Evolutionary conservation across 2,329 filamentous ascomycete genomes (phyloP).

Genomic region (Trichothecium sympodiale): DNA sequence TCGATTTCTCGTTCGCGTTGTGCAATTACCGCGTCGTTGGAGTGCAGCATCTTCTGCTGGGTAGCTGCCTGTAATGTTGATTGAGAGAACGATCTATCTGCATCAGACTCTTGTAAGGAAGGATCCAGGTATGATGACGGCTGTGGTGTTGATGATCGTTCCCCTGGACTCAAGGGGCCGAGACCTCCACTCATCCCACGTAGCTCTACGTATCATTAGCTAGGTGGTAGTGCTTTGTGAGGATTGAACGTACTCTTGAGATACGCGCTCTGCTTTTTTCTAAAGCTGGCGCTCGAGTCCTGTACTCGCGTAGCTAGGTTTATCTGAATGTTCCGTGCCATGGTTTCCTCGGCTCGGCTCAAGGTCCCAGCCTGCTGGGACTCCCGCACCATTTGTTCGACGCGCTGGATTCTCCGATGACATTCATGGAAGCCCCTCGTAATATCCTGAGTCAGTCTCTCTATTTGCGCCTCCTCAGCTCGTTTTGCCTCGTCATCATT

Average conservation of each 20-base stretch:
- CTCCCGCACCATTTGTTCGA: slow-evolving; percentile 80
- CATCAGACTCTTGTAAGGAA: slow-evolving; percentile 84
- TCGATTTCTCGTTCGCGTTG: slow-evolving; percentile 96
- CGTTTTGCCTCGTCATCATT: slow-evolving; percentile 87
- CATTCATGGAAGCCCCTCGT: slow-evolving; percentile 84
- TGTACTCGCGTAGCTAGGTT: slow-evolving; percentile 81
- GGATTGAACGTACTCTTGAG: slow-evolving; percentile 59
- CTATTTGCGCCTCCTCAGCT: slow-evolving; percentile 81
- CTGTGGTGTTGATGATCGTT: slow-evolving; percentile 41
- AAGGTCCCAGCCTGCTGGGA: slow-evolving; percentile 61
- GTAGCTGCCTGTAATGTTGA: slow-evolving; percentile 73
- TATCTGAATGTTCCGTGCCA: slow-evolving; percentile 94
- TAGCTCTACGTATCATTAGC: slow-evolving; percentile 43
- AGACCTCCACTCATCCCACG: slow-evolving; percentile 56
- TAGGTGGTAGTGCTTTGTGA: slow-evolving; percentile 1
- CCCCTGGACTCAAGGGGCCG: slow-evolving; percentile 34
- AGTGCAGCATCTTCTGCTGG: slow-evolving; percentile 54
- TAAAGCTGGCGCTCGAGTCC: slow-evolving; percentile 81
- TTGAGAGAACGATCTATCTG: slow-evolving; percentile 85
- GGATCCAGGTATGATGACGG: slow-evolving; percentile 61
- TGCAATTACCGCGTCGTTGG: slow-evolving; percentile 73
- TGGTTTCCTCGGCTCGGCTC: slow-evolving; percentile 77
- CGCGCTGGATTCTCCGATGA: slow-evolving; percentile 75
- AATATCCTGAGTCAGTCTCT: slow-evolving; percentile 79
- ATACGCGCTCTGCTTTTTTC: slow-evolving; percentile 96